Evolutionary conservation across 2,329 filamentous ascomycete genomes (phyloP), one percentile per base, ranked within the genome.

Genomic region (Beauveria sp.): DNA sequence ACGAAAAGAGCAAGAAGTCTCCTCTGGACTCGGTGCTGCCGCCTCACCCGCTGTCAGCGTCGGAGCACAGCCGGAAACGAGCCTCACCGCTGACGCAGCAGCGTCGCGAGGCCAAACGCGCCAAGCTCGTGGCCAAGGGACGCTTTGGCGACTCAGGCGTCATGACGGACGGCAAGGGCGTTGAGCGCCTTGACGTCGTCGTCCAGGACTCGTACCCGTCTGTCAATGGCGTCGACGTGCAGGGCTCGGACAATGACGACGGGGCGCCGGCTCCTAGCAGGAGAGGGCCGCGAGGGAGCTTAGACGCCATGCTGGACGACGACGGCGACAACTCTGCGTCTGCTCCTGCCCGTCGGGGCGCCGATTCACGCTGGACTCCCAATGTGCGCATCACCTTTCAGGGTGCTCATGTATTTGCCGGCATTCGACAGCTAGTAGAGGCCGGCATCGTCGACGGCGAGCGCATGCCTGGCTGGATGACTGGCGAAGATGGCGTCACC

Each of bases 391-490:
- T 96, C 10, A 86, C 84, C 0, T 89, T 96, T 64, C 83, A 87
- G 45, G 92, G 92, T 0, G 74, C 81, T 0, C 90, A 96, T 70
- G 86, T 96, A 3, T 93, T 96, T 75, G 87, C 88, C 0, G 92
- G 92, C 0, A 80, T 96, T 26, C 82, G 90, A 53, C 85, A 88
- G 69, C 79, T 96, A 38, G 88, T 93, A 0, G 91, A 96, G 72
- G 76, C 84, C 18, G 91, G 90, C 0, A 80, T 90, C 56, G 78
- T 96, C 28, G 86, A 96, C 70, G 88, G 90, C 1, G 82, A 87
- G 68, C 83, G 79, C 60, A 93, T 96, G 88, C 91, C 92, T 0
- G 89, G 89, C 0, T 96, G 91, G 91, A 88, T 96, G 87, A 95
- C 91, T 1, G 92, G 91, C 2, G 91, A 96, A 69, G 89, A 91